Evolutionary conservation across 345 rosid genomes (phyloP), one percentile per base, ranked within the genome.

Genomic region (Anastatica hierochuntica): DNA sequence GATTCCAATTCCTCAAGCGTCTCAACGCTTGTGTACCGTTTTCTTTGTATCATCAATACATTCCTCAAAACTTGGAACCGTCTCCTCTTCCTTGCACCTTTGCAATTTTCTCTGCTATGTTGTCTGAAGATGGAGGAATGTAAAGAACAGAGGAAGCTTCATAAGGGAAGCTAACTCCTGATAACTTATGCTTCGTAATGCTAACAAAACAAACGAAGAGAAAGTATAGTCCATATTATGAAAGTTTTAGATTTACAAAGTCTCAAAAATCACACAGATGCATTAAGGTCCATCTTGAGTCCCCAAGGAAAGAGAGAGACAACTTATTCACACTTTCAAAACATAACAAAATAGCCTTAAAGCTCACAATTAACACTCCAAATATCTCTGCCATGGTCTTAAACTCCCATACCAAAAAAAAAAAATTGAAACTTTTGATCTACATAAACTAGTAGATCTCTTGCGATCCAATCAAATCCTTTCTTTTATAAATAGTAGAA

Each of bases 1-100:
- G 77, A 82, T 52, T 84, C 76, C 55, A 90, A 53, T 63, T 90
- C 87, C 45, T 84, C 89, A 13, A 90, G 76, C 69, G 87, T 96
- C 14, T 87, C 95, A 3, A 87, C 96, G 14, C 95, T 84, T 0
- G 83, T 81, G 58, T 90, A 84, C 44, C 96, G 92, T 74, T 87
- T 87, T 71, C 89, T 79, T 71, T 79, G 98, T 10, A 78, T 58
- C 8, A 34, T 56, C 18, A 89, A 84, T 14, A 33, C 74, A 23
- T 78, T 82, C 71, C 88, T 75, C 1, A 74, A 66, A 29, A 80
- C 47, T 4, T 63, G 3, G 42, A 54, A 36, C 12, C 8, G 18
- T 63, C 74, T 11, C 71, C 63, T 56, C 84, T 85, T n/a, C n/a
- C n/a, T n/a, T n/a, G n/a, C 1, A 69, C 74, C 78, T 77, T 88